Evolutionary conservation across 1,284 basidiomycete genomes (phyloP), one percentile per base, ranked within the genome.

Genomic region (Pseudozyma sp.): DNA sequence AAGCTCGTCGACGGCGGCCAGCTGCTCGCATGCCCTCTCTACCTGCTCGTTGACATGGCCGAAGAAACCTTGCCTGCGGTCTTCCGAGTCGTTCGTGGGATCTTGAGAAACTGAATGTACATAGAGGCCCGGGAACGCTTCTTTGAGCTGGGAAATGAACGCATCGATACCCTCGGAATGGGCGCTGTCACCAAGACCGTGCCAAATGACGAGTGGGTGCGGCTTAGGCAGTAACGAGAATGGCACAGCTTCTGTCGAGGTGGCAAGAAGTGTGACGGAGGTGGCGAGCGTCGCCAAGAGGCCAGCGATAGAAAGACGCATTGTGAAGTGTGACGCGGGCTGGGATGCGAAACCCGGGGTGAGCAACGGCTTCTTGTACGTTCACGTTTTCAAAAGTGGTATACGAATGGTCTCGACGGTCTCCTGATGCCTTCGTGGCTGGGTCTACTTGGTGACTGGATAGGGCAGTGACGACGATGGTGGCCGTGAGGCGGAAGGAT

Each of bases 121-220:
- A 82, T 91, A 97, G 52, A 97, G 92, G 5, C 92, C 93, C 0
- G 91, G 92, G 85, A 94, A 90, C 25, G 92, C 88, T 0, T 88
- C 86, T 83, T 91, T 88, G 77, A 97, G 89, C 67, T 89, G 86
- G 2, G 87, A 85, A 56, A 89, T 88, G 79, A 96, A 92, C 55
- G 90, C 87, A 90, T 91, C 55, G 72, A 88, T 86, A 10, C 86
- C 86, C 9, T 84, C 75, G 1, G 86, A 86, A 49, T 86, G 84
- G 21, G 86, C 86, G 35, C 87, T 87, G 81, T 89, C 89, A 87
- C 92, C 95, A 47, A 98, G 88, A 7, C 96, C 96, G 86, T 99
- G 96, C 96, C 95, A 98, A 65, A 98, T 87, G 39, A 97, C 95
- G 43, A 97, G 74, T 10, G 78, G 80, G 38, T 73, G 76, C 19